A percentile compares a stretch with the other conserved stretches of the same genome.
These are phyloP conservation scores for Fusarium miscanthi DNA, from an alignment of 2,329 filamentous ascomycete species.

Conservation along the genomic window DNA sequence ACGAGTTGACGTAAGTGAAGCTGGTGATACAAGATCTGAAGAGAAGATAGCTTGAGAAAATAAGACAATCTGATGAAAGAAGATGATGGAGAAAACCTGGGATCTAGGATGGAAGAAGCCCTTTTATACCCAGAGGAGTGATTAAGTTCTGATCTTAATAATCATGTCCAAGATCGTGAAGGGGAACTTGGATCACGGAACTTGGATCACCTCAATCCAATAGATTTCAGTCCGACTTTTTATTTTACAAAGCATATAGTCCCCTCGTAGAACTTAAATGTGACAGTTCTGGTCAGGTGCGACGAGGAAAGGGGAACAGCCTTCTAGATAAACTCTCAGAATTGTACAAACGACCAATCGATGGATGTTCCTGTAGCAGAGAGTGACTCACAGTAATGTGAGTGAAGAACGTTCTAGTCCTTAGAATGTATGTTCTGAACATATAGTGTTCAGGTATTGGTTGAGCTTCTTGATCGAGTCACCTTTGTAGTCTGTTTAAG, in stretches of 20 bases:
- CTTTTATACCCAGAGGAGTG: neutral
- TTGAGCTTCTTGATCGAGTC: neutral
- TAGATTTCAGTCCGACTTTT: neutral
- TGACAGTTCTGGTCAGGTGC: neutral
- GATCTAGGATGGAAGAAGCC: rapidly evolving
- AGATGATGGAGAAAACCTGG: neutral
- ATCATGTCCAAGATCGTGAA: neutral
- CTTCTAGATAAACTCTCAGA: neutral
- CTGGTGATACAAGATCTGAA: neutral
- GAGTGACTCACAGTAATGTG: neutral
- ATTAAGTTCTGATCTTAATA: neutral
- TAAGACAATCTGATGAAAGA: neutral
- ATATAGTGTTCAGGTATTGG: neutral
- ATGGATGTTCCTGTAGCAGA: neutral
- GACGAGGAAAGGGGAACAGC: neutral
- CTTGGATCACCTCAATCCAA: neutral
- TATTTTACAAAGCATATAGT: neutral
- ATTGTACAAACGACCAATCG: neutral
- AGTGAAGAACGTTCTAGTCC: neutral
- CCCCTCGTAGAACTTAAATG: no score
- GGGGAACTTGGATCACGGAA: neutral
- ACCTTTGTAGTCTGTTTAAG: neutral
- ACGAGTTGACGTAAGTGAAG: neutral
- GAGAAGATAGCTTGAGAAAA: neutral
- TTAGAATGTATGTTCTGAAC: rapidly evolving